These are phyloP conservation scores for Dichomitus squalens DNA, from an alignment of 1,284 basidiomycete genomes.

Conservation along the genomic window DNA sequence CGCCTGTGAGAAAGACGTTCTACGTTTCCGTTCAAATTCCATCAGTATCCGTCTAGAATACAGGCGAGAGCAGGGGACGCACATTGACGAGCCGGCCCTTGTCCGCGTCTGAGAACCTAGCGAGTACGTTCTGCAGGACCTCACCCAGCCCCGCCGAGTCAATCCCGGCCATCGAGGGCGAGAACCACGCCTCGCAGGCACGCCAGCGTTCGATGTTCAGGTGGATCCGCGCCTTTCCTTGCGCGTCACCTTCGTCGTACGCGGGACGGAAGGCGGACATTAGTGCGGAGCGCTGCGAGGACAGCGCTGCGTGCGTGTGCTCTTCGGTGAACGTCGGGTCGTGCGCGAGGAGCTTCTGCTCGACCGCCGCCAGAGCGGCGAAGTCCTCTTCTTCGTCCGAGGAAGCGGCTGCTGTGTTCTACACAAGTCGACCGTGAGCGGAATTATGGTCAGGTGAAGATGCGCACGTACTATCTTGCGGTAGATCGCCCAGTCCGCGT, in stretches of 20 bases:
- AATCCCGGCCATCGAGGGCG: constrained; percentile 91
- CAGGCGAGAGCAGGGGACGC: not conserved
- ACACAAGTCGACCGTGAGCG: not conserved
- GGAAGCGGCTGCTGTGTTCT: constrained; percentile 86
- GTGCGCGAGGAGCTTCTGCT: constrained; percentile 80
- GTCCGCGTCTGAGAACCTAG: constrained; percentile 74
- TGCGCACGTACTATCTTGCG: constrained; percentile 79
- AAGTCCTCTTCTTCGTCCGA: constrained; percentile 97
- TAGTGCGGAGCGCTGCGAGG: constrained; percentile 80
- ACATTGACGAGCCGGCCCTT: constrained; percentile 37
- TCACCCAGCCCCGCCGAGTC: constrained; percentile 95
- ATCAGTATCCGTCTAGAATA: too few relatives aligned
- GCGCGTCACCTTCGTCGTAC: constrained; percentile 71
- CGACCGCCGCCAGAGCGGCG: constrained; percentile 71
- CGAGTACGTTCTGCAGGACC: constrained; percentile 84
- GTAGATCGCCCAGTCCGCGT: constrained; percentile 98
- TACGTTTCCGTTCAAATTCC: not conserved
- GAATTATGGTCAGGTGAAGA: not conserved
- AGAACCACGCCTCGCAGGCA: constrained; percentile 93
- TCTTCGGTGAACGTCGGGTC: constrained; percentile 85
- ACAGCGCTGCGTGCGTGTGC: constrained; percentile 81
- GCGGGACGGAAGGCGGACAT: constrained; percentile 82
- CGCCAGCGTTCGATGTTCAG: constrained; percentile 94
- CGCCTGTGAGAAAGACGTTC: constrained; percentile 93
- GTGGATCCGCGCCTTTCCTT: constrained; percentile 79